Evolutionary conservation across 2,329 filamentous ascomycete genomes (phyloP), one percentile per base, ranked within the genome.

Genomic region (Zasmidium cellare): DNA sequence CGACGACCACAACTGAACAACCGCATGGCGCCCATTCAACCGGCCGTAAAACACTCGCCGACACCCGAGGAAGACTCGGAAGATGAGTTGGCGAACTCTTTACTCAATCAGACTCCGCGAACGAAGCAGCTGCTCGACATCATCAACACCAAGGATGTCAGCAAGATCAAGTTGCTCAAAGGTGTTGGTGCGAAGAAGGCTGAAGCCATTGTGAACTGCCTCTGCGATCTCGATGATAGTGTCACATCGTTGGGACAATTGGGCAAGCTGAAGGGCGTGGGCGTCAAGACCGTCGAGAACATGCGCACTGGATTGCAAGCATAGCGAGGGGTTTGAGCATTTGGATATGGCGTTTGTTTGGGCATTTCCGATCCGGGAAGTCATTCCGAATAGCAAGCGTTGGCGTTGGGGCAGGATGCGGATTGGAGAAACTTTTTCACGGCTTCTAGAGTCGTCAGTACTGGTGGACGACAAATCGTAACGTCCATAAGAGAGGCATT

Each of bases 101-200:
- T 68, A 12, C 58, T 58, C 11, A 61, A 60, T 3, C 70, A 76
- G 47, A 82, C 84, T 1, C 86, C 86, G 1, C 80, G 84, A 2
- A 87, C 87, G 6, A 80, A 80, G 61, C 82, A 83, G 58, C 75
- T 92, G 2, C 79, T 92, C 2, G 79, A 83, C 48, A 87, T 91
- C 66, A 84, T 92, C 74, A 92, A 92, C 76, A 90, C 87, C 19
- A 82, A 87, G 50, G 86, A 92, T 60, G 74, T 88, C 18, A 76
- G 76, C 14, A 79, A 83, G 69, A 91, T 92, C 72, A 83, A 82
- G 67, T 76, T 83, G 2, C 79, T 92, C 1, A 85, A 85, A 41
- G 89, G 89, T 1, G 86, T 92, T 11, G 89, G 89, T 0, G 80
- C 84, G 1, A 91, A 91, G 76, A 89, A 87, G 71, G 89, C 89